These are phyloP conservation scores for Diaporthe capsici DNA, from an alignment of 2,329 filamentous ascomycete genomes.

Conservation along the genomic window DNA sequence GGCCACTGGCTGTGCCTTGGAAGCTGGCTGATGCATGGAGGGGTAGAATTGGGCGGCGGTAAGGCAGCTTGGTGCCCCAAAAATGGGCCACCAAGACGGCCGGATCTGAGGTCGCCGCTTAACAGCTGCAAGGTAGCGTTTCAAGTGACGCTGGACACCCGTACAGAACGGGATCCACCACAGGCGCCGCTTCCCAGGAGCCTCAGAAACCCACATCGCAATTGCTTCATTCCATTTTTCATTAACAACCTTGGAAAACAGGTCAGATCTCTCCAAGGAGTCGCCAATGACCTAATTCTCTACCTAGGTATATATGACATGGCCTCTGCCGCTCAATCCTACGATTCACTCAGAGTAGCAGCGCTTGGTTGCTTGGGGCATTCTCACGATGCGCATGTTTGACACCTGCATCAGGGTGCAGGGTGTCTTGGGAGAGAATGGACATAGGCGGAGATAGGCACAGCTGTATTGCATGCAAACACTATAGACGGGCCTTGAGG, in stretches of 20 bases:
- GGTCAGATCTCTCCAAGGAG: background rate
- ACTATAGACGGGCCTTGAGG: background rate
- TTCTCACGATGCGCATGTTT: background rate
- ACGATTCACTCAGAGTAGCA: background rate
- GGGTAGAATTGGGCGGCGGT: slow-evolving; percentile 39
- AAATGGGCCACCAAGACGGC: slow-evolving; percentile 36
- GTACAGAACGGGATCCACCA: background rate
- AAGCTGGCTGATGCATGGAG: slow-evolving; percentile 39
- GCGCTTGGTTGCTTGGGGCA: background rate
- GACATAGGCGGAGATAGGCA: background rate
- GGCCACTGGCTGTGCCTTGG: slow-evolving; percentile 29
- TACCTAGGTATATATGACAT: background rate
- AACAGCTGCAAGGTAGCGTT: slow-evolving; percentile 36
- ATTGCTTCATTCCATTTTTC: background rate
- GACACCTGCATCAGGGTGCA: background rate
- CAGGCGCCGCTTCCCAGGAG: no score
- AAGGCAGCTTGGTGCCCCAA: slow-evolving; percentile 36
- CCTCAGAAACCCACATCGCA: no score
- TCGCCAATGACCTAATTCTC: background rate
- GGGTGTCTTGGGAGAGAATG: background rate
- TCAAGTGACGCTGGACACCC: slow-evolving; percentile 2
- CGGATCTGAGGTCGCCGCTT: slow-evolving; percentile 28
- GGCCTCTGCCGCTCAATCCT: background rate
- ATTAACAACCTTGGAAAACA: background rate
- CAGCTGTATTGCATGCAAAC: background rate